Conservation (phyloP, 2,329 filamentous ascomycete genomes). For the Arthroderma uncinatum region DNA sequence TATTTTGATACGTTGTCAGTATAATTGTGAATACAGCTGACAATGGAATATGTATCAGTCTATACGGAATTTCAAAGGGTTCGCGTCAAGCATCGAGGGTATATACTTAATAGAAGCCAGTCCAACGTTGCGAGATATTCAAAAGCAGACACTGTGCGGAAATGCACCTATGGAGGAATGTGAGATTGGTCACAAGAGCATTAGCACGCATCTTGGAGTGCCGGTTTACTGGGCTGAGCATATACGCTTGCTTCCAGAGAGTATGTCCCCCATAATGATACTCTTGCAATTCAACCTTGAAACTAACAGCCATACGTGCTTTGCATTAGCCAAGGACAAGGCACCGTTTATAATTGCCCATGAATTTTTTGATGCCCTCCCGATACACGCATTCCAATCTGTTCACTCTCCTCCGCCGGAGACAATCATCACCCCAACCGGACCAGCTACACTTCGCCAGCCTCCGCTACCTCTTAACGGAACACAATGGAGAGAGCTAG, state of each 20-base stretch:
- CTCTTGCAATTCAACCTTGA: background rate
- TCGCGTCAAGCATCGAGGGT: conserved; percentile 67
- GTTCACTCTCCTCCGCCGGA: conserved; percentile 42
- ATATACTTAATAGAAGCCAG: conserved; percentile 96
- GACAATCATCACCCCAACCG: conserved; percentile 40
- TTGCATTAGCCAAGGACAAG: conserved; percentile 47
- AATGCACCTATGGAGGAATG: conserved; percentile 56
- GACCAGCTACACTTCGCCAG: conserved; percentile 36
- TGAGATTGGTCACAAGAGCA: conserved; percentile 61
- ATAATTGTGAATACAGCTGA: conserved; percentile 4
- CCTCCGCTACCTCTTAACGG: conserved; percentile 29
- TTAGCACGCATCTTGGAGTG: conserved; percentile 60
- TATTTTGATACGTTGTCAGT: background rate
- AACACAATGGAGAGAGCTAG: conserved; percentile 69
- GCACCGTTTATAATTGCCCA: conserved; percentile 91
- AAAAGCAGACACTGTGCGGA: conserved; percentile 73
- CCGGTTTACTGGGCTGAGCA: conserved; percentile 88
- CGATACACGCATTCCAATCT: conserved; percentile 88
- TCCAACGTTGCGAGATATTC: conserved; percentile 59
- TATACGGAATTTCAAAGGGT: conserved; percentile 67
- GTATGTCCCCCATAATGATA: conserved; percentile 33
- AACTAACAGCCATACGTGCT: background rate
- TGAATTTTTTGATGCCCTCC: conserved; percentile 96
- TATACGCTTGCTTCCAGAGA: conserved; percentile 65
- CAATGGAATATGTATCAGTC: conserved; percentile 44